Conservation (phyloP, 352 stramenopile species). For the Phytophthora ohioensis region DNA sequence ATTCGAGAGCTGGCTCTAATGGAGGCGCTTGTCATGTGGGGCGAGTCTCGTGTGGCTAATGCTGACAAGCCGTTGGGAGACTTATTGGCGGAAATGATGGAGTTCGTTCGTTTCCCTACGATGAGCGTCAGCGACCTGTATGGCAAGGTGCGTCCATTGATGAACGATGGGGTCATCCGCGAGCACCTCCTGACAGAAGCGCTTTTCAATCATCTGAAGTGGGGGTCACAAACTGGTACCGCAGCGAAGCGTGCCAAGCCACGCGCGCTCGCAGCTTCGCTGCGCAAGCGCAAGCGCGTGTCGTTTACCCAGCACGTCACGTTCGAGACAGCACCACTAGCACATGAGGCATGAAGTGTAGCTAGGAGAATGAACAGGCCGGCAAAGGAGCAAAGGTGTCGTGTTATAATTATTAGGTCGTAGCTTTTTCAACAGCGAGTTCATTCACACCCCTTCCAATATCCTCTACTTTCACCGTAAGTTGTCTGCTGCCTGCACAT, state of each 20-base stretch:
- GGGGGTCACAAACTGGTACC: conserved; percentile 71
- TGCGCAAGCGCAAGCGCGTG: conserved; percentile 87
- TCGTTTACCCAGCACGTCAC: conserved; percentile 91
- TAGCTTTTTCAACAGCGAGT: conserved; percentile 25
- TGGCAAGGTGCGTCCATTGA: conserved; percentile 83
- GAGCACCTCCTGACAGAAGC: conserved; percentile 82
- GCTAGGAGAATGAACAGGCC: conserved; percentile 2
- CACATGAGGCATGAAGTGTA: conserved; percentile 20
- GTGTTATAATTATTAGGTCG: conserved; percentile 37
- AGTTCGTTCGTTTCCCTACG: conserved; percentile 85
- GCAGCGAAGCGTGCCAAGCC: conserved; percentile 71
- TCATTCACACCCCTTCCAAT: conserved; percentile 2
- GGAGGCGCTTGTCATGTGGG: conserved; percentile 84
- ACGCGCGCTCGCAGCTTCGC: conserved; percentile 61
- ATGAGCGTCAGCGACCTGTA: conserved; percentile 91
- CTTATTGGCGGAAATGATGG: conserved; percentile 80
- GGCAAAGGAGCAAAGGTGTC: conserved; percentile 24
- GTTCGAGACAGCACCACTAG: conserved; percentile 61
- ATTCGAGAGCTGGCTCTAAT: conserved; percentile 84
- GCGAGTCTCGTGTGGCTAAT: conserved; percentile 67
- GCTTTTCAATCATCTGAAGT: conserved; percentile 90
- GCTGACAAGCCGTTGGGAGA: conserved; percentile 56
- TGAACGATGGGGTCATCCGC: conserved; percentile 69
- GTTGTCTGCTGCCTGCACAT: conserved; percentile 9
- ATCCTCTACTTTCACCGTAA: not conserved